Conservation (phyloP, 192 early-diverging fungal species). For the Mortierella hygrophila region DNA sequence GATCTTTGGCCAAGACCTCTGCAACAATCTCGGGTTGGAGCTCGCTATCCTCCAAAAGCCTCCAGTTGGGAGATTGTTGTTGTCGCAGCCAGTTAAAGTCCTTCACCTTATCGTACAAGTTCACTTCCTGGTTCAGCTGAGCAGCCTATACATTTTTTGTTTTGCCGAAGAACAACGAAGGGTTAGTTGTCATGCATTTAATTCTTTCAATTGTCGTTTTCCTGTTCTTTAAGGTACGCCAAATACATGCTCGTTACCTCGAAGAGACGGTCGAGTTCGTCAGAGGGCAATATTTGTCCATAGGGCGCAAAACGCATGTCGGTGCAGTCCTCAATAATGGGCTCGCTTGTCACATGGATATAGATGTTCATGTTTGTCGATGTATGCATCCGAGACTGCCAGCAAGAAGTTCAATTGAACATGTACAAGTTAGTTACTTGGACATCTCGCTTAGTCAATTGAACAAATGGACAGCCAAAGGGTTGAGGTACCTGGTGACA, state of each 20-base stretch:
- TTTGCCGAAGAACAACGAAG: not conserved
- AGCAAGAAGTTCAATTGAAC: not conserved
- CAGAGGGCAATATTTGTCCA: slow-evolving; percentile 44
- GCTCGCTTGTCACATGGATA: slow-evolving; percentile 79
- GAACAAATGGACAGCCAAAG: not conserved
- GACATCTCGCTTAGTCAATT: not conserved
- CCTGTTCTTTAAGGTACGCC: no score
- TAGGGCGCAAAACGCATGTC: slow-evolving; percentile 78
- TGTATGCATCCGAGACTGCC: slow-evolving; percentile 86
- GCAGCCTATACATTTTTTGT: slow-evolving; percentile 12
- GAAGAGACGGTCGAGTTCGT: slow-evolving; percentile 47
- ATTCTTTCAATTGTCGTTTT: not conserved
- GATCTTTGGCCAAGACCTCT: slow-evolving; percentile 20
- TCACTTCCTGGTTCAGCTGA: slow-evolving; percentile 53
- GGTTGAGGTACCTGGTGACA: slow-evolving; percentile 78
- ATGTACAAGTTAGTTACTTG: not conserved
- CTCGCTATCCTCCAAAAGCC: slow-evolving; percentile 53
- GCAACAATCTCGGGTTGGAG: slow-evolving; percentile 3
- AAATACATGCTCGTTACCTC: slow-evolving; percentile 23
- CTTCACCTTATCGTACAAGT: slow-evolving; percentile 76
- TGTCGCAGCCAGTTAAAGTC: slow-evolving; percentile 94
- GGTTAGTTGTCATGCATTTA: not conserved
- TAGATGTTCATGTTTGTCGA: slow-evolving; percentile 72
- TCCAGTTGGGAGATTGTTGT: slow-evolving; percentile 85
- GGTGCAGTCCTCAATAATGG: slow-evolving; percentile 89